A percentile compares a stretch with the other conserved stretches of the same genome.
Evolutionary conservation across 257 asterid species (phyloP).

Genomic region (Solanum lignicaule): DNA sequence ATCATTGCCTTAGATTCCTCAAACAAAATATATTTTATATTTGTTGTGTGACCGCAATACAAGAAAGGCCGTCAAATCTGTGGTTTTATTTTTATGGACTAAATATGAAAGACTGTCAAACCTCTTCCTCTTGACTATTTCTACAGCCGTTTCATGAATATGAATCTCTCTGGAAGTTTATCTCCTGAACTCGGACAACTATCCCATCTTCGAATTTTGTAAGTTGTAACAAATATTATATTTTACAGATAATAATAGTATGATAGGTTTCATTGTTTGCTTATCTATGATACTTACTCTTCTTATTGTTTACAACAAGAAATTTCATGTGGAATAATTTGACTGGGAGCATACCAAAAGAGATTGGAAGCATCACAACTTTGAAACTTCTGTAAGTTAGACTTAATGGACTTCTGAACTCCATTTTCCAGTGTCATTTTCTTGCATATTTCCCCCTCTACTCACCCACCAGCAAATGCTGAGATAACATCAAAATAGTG

Average conservation of each 20-base stretch:
- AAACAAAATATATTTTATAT: background rate
- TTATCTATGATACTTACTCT: slow-evolving; percentile 3
- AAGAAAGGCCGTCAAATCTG: background rate
- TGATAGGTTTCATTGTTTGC: background rate
- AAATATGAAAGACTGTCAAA: background rate
- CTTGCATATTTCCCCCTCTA: background rate
- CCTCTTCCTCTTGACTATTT: background rate
- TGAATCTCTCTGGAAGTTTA: slow-evolving; percentile 33
- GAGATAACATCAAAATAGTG: background rate
- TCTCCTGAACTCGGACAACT: slow-evolving; percentile 36
- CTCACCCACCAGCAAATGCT: background rate
- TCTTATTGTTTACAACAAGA: slow-evolving; percentile 8
- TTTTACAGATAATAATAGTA: background rate
- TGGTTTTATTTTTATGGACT: background rate
- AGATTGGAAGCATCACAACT: slow-evolving; percentile 24
- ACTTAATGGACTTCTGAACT: background rate
- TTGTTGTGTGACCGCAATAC: background rate
- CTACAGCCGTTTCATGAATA: slow-evolving; percentile 34
- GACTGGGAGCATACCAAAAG: slow-evolving; percentile 34
- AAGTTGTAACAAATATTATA: slow-evolving; percentile 1
- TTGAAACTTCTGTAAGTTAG: slow-evolving; percentile 28
- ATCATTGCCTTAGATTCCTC: background rate
- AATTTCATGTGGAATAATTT: slow-evolving; percentile 47
- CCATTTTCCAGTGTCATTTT: background rate
- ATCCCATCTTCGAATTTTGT: slow-evolving; percentile 30